Conservation (phyloP, 805 yeast species). For the Metschnikowia lachancei region DNA sequence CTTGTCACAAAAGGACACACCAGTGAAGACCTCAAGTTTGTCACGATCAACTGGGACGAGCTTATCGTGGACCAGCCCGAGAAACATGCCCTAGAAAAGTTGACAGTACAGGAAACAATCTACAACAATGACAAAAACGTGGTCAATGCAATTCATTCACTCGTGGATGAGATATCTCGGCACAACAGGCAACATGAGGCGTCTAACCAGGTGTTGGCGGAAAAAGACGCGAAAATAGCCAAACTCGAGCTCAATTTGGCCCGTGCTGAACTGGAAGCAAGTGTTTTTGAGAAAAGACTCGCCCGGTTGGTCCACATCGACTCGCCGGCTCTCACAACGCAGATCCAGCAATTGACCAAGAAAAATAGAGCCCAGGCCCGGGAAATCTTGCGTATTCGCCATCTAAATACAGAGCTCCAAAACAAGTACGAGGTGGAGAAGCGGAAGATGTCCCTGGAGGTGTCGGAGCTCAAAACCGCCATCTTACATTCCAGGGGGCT, state of each 20-base stretch:
- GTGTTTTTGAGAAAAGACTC: constrained; percentile 20
- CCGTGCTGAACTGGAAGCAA: constrained; percentile 22
- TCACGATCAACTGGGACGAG: constrained; percentile 35
- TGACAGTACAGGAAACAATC: constrained; percentile 28
- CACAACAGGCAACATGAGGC: constrained; percentile 31
- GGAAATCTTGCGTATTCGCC: constrained; percentile 30
- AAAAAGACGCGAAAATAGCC: constrained; percentile 31
- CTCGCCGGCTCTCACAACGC: constrained; percentile 16
- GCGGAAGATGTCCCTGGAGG: constrained; percentile 32
- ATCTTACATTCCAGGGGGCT: constrained; percentile 34
- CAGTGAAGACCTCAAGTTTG: constrained; percentile 30
- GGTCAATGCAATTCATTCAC: constrained; percentile 38
- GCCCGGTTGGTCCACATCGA: constrained; percentile 20
- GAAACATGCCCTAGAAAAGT: constrained; percentile 10
- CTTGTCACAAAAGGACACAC: constrained; percentile 37
- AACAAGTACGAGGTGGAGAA: constrained; percentile 36
- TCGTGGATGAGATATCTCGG: constrained; percentile 31
- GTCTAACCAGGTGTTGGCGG: constrained; percentile 28
- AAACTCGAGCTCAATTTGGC: constrained; percentile 24
- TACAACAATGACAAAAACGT: constrained; percentile 38
- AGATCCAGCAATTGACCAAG: constrained; percentile 15
- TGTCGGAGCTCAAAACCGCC: constrained; percentile 33
- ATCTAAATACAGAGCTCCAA: constrained; percentile 30
- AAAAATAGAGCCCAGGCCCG: constrained; percentile 28
- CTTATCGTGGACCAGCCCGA: constrained; percentile 28